Base-by-base conservation (phyloP, 805 yeast genomes). In the Nakazawaea ambrosiae region DNA sequence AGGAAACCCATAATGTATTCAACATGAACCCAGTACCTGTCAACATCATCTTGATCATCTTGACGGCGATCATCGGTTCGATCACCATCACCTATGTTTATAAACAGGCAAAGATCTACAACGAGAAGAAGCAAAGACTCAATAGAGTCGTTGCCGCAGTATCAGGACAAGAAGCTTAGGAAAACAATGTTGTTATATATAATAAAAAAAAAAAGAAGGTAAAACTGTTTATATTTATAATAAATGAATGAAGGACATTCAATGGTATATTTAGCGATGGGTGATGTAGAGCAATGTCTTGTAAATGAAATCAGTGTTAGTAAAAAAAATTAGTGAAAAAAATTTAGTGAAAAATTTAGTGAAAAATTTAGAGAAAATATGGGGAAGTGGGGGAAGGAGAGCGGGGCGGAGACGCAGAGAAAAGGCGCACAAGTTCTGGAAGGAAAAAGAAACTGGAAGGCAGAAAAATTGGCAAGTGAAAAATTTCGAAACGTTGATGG, bases 21-120 rank as follows among this genome's bases (percentile, higher is more conserved):
- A 51, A 65, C 11, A 73, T 73, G 78, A 69, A 73, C 51, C 80
- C 79, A 16, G 54, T 63, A 15, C 80, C 80, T 2, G 53, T 73
- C 41, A 73, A 73, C 45, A 28, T 59, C 10, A 37, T 57, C 4
- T 58, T 73, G 43, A 51, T 73, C 4, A 33, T 36, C 1, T 23
- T 61, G n/a, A 70, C 77, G 1, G 42, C 57, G 5, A 25, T 66
- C n/a, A 61, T 68, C 39, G 78, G 79, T 10, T 51, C 60, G 3
- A 43, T 49, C 3, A 66, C 69, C 4, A 62, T 68, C 12, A 38
- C 49, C 5, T 73, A 65, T 44, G 71, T 71, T 26, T 36, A 42
- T 18, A 33, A 53, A n/a, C 60, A 60, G 41, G 36, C 42, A 10
- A 34, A 17, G 20, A 26, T 34, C 12, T 45, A 40, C 34, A 37